A percentile compares a stretch with the other conserved stretches of the same genome.
phyloP scores from a whole-genome alignment of 225 moss, liverwort and hornwort species.

The Marchantia paleacea region DNA sequence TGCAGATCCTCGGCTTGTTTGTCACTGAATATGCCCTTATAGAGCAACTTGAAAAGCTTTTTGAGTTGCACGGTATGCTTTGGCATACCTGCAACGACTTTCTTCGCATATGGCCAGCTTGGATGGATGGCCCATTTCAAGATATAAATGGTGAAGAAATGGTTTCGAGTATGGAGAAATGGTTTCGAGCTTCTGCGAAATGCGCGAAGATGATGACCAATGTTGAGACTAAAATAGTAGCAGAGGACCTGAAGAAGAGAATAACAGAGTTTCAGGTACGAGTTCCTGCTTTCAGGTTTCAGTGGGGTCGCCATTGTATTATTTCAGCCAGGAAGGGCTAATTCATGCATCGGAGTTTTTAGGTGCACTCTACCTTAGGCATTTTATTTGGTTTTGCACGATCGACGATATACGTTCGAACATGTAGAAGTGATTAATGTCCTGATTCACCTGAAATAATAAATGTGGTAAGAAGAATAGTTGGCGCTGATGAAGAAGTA shows the following conservation, averaged over 20 bases:
- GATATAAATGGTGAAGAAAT: constrained; percentile 52
- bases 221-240: constrained; percentile 42
- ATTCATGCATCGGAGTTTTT: too few species aligned
- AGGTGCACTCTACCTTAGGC: too few species aligned
- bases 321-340: too few species aligned
- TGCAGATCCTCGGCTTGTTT: constrained; percentile 51
- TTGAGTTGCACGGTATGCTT: constrained; percentile 49
- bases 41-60: constrained; percentile 54
- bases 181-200: constrained; percentile 50
- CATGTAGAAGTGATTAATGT: too few species aligned
- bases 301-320: too few species aligned
- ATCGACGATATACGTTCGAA: too few species aligned
- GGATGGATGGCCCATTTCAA: constrained; percentile 72
- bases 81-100: constrained; percentile 65
- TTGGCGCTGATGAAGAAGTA: too few species aligned
- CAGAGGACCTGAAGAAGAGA: constrained; percentile 37
- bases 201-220: constrained; percentile 54
- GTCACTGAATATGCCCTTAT: constrained; percentile 50
- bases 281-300: too few species aligned
- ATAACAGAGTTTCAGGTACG: constrained; percentile 50
- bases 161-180: constrained; percentile 52
- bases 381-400: too few species aligned
- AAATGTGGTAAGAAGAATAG: too few species aligned
- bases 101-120: constrained; percentile 48
- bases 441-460: too few species aligned